phyloP scores from a whole-genome alignment of 208 protist genomes.

The Crithidia expoeki region DNA sequence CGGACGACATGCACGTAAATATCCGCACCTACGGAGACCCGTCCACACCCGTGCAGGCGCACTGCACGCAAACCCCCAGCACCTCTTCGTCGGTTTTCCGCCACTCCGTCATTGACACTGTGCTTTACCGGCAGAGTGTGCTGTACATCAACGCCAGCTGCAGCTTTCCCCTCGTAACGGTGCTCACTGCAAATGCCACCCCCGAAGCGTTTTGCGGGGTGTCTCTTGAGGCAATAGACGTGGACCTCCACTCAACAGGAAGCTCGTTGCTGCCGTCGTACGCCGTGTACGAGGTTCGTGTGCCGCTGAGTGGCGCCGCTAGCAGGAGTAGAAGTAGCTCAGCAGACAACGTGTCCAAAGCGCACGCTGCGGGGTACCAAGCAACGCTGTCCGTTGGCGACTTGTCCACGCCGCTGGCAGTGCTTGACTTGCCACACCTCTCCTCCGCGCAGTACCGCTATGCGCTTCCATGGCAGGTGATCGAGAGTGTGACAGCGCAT shows the following conservation, averaged over 20 bases:
- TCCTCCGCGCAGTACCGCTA: constrained; percentile 14
- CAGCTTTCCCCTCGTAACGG: constrained; percentile 24
- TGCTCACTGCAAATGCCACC: constrained; percentile 15
- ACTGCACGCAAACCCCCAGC: constrained; percentile 3
- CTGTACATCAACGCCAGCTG: constrained; percentile 41
- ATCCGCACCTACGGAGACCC: constrained; percentile 2
- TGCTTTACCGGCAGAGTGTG: neutral
- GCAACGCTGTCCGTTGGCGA: neutral
- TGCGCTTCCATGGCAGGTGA: constrained; percentile 18
- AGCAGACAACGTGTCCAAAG: neutral
- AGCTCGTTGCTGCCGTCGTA: constrained; percentile 11
- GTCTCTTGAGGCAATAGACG: constrained; percentile 28
- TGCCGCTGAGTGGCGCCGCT: neutral
- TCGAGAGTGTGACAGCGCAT: constrained; percentile 5
- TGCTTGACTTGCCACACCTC: constrained; percentile 6
- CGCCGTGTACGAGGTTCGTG: constrained; percentile 25
- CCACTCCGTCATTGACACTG: constrained; percentile 7
- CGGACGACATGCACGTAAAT: constrained; percentile 28
- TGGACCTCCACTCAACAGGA: neutral
- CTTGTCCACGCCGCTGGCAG: neutral
- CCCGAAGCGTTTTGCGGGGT: constrained; percentile 38
- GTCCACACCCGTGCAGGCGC: neutral
- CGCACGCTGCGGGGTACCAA: neutral
- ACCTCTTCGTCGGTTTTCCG: constrained; percentile 5
- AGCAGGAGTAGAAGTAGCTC: too few relatives aligned